Evolutionary conservation across 139 green algal genomes (phyloP).

Genomic region (Coelastrella sp.): DNA sequence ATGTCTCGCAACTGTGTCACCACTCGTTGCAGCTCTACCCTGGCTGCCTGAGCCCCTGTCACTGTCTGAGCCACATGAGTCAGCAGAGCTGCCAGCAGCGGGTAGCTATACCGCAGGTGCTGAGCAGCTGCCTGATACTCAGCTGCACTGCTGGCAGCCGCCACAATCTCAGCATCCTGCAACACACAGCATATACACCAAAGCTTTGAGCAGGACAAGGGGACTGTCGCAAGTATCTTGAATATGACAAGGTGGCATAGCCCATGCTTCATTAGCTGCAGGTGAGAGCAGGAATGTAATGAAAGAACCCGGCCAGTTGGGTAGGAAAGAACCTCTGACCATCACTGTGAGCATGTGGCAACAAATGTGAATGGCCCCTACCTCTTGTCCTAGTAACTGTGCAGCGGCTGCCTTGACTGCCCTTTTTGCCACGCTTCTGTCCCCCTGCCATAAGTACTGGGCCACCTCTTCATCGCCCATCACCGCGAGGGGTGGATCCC

Average conservation of each 20-base stretch:
- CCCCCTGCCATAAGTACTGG: conserved; percentile 76
- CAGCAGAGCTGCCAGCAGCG: neutral
- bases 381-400: conserved; percentile 39
- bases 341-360: too few species aligned
- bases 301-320: too few species aligned
- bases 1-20: conserved; percentile 58
- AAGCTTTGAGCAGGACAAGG: neutral
- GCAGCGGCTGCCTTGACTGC: conserved; percentile 53
- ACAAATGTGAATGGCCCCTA: neutral
- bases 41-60: conserved; percentile 11
- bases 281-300: too few species aligned
- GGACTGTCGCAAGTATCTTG: too few species aligned
- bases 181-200: neutral
- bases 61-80: neutral
- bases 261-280: too few species aligned
- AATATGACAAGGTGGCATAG: too few species aligned
- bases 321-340: too few species aligned
- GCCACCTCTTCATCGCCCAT: conserved; percentile 71
- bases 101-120: neutral
- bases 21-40: conserved; percentile 57
- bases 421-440: conserved; percentile 63
- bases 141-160: neutral
- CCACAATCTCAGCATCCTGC: conserved; percentile 13
- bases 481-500: conserved; percentile 60
- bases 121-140: neutral